phyloP scores from a whole-genome alignment of 202 grass and related monocot genomes.

The Cymbopogon flexuosus region DNA sequence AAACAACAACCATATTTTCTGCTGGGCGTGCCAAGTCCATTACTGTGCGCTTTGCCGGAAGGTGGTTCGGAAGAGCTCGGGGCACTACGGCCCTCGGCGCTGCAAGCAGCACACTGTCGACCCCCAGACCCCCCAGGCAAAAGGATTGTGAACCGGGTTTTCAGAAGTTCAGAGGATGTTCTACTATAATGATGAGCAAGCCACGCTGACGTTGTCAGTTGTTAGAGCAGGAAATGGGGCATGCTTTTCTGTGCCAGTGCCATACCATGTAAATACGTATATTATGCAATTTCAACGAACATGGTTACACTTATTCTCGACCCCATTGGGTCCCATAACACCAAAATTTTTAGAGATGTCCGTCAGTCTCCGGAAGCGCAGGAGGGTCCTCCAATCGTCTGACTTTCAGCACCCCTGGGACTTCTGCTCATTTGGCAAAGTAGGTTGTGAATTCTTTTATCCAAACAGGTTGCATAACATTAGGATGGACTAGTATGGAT shows the following conservation, averaged over 20 bases:
- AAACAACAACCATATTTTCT: conserved; percentile 71
- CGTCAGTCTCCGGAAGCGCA: not conserved
- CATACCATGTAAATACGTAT: not conserved
- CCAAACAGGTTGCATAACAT: not conserved
- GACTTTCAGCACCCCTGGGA: conserved; percentile 38
- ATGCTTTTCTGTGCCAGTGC: not conserved
- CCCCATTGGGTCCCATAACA: not conserved
- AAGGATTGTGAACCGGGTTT: not conserved
- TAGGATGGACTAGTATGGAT: not conserved
- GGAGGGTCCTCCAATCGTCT: conserved; percentile 25
- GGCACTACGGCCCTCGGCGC: conserved; percentile 49
- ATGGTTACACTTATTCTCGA: not conserved
- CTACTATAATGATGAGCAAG: not conserved
- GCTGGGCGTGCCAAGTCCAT: conserved; percentile 47
- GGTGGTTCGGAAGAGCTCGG: conserved; percentile 36
- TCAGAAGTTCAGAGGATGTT: not conserved
- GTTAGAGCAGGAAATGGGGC: not conserved
- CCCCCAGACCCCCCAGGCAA: not conserved
- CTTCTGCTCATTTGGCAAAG: conserved; percentile 14
- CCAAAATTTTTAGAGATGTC: not conserved
- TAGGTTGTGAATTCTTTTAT: not conserved
- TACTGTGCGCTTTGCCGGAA: conserved; percentile 51
- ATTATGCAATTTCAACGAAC: not conserved
- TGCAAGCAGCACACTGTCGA: conserved; percentile 63
- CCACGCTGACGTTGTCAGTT: not conserved